Percentiles rank a stretch among this genome's conserved stretches.
These are phyloP conservation scores for Boletus rufocinnamomeus DNA, from an alignment of 768 basidiomycete genomes.

Conservation along the genomic window DNA sequence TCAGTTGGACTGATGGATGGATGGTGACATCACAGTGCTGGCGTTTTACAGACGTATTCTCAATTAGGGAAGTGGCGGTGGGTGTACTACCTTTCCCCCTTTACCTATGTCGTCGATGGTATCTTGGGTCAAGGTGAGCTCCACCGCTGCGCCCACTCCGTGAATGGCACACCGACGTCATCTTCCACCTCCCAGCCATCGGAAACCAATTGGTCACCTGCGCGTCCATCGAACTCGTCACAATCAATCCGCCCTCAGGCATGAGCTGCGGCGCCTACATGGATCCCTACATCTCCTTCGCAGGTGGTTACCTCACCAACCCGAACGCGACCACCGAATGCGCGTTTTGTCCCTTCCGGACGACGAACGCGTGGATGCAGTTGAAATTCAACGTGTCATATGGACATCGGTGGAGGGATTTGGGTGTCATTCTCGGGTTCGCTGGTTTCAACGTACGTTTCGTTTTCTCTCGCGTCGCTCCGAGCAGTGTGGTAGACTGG, in stretches of 20 bases:
- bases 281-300: conserved; percentile 44
- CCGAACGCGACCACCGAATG: conserved; percentile 55
- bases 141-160: neutral
- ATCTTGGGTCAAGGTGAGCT: conserved; percentile 2
- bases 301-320: conserved; percentile 61
- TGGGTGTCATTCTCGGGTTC: conserved; percentile 7
- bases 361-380: conserved; percentile 41
- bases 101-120: conserved; percentile 53
- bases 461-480: neutral
- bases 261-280: conserved; percentile 56
- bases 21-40: conserved; percentile 15
- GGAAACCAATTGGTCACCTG: conserved; percentile 49
- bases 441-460: neutral
- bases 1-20: neutral
- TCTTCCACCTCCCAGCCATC: conserved; percentile 33
- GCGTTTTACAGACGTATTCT: conserved; percentile 30
- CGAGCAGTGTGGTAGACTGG: neutral
- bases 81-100: conserved; percentile 44
- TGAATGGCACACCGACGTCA: neutral
- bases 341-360: conserved; percentile 53
- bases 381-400: conserved; percentile 9
- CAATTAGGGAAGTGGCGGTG: conserved; percentile 36
- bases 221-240: conserved; percentile 51
- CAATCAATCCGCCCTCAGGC: conserved; percentile 53
- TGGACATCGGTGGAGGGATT: conserved; percentile 11